phyloP scores from a whole-genome alignment of 192 early-diverging fungal genomes.

The Cladochytrium replicatum region DNA sequence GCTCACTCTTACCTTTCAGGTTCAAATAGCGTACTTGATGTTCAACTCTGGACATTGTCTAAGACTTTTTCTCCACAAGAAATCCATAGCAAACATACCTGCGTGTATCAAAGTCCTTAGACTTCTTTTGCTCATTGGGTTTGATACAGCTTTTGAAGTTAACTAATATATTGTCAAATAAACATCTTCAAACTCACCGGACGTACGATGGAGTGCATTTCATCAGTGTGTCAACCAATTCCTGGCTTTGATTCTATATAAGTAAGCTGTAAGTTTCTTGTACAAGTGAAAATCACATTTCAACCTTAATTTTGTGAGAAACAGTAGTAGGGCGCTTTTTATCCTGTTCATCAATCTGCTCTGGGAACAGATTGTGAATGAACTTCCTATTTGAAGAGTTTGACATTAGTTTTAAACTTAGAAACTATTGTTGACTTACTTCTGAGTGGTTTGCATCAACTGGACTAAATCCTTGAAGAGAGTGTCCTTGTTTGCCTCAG shows the following conservation, averaged over 20 bases:
- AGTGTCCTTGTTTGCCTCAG: constrained; percentile 96
- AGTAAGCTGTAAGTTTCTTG: too few species aligned
- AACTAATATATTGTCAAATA: constrained; percentile 1
- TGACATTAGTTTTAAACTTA: too few species aligned
- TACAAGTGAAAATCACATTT: constrained; percentile 39
- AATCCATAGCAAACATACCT: constrained; percentile 17
- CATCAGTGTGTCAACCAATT: constrained; percentile 91
- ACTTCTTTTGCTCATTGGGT: constrained; percentile 90
- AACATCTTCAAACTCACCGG: constrained; percentile 27
- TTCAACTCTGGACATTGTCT: constrained; percentile 56
- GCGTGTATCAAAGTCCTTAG: constrained; percentile 82
- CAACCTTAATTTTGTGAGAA: constrained; percentile 88
- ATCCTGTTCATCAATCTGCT: constrained; percentile 74
- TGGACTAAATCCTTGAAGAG: constrained; percentile 87
- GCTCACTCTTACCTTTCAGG: too few species aligned
- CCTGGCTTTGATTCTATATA: constrained; percentile 48
- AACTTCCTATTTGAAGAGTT: constrained; percentile 70
- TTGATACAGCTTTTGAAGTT: constrained; percentile 65
- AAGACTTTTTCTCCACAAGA: too few species aligned
- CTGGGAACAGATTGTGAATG: constrained; percentile 76
- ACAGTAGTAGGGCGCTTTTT: constrained; percentile 97
- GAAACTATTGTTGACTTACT: too few species aligned
- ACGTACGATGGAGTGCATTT: constrained; percentile 92
- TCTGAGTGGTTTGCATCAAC: constrained; percentile 63
- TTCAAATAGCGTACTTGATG: constrained; percentile 98